phyloP scores from a whole-genome alignment of 306 rosid species.

The Gynostemma pentaphyllum region DNA sequence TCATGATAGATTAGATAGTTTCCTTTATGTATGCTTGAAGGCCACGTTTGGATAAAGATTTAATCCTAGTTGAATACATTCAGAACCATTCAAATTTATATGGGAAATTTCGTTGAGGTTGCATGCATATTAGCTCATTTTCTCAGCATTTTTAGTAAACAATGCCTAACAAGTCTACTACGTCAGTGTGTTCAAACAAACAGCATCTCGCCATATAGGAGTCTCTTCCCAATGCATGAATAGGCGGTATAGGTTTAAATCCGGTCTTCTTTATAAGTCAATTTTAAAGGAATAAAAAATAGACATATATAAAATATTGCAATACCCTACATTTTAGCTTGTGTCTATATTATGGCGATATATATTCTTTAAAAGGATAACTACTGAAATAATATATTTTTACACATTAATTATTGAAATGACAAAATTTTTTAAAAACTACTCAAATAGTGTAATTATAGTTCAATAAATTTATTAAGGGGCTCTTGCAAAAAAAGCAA shows the following conservation, averaged over 20 bases:
- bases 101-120: no score
- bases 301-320: neutral
- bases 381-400: no score
- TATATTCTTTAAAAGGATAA: no score
- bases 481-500: no score
- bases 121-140: neutral
- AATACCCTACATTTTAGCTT: no score
- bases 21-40: neutral
- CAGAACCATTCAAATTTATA: neutral
- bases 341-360: no score
- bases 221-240: neutral
- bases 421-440: no score
- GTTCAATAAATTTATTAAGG: no score
- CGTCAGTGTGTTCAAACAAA: neutral
- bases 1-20: neutral
- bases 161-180: neutral
- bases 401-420: no score
- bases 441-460: no score
- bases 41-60: neutral
- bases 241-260: neutral
- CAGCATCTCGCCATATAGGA: no score
- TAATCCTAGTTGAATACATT: neutral
- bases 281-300: neutral
- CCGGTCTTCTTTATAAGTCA: neutral
- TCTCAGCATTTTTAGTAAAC: neutral